Base-by-base conservation (phyloP, 2,329 filamentous ascomycete species). In the Talaromyces rugulosus region DNA sequence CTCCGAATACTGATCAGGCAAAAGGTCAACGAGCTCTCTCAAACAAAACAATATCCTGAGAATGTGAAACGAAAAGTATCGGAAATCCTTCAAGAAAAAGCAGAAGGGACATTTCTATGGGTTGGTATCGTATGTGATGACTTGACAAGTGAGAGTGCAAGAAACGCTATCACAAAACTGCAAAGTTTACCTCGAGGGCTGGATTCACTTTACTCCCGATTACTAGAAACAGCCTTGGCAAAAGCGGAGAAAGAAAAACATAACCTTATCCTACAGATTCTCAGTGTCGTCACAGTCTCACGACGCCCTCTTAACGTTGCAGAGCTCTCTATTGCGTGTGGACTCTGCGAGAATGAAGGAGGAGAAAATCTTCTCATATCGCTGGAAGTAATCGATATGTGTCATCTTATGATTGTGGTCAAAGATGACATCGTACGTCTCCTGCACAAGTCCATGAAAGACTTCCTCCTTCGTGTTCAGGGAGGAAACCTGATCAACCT, bases 401-500 rank as follows among this genome's bases (percentile, higher is more conserved):
- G 55, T 47, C 63, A 47, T 27, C 62, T 60, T 23, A 54, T 67
- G 62, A 57, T 67, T 58, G n/a, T 66, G 27, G 47, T 63, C 2
- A 59, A 65, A 51, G 61, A 64, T 28, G 31, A 33, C 40, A 3
- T 47, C 30, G 62, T 67, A 23, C 62, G 53, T 18, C 57, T 66
- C 6, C 42, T 67, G 27, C 58, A 67, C 60, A 63, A 53, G 8
- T 67, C 65, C 2, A 61, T 67, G 5, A 58, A 62, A 30, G 65
- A 67, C 28, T 67, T 67, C 55, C 61, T 63, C 3, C 47, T 51
- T 11, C 42, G 6, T 23, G 23, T 23, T 23, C 23, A 23, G 23
- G 23, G 23, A 23, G 23, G 23, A 23, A 23, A 23, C 23, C 23
- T 23, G 23, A 23, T 23, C 23, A 23, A 23, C 23, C 23, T 23